Conservation (phyloP, 768 basidiomycete genomes). For the Antrodiella citrinella region DNA sequence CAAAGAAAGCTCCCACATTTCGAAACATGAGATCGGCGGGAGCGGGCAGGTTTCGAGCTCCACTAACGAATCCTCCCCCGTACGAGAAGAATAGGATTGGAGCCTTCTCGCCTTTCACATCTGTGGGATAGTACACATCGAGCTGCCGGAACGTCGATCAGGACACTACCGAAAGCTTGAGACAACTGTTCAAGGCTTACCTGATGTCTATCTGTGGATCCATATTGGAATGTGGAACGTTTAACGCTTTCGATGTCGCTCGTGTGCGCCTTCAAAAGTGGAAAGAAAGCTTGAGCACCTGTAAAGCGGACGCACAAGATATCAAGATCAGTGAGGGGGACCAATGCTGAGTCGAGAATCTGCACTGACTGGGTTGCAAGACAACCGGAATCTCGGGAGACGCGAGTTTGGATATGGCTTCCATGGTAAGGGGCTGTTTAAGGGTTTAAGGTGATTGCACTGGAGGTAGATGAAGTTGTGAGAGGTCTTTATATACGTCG, state of each 20-base stretch:
- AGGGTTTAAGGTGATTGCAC: too few relatives aligned
- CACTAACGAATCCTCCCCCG: slow-evolving; percentile 54
- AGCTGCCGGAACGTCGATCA: too few relatives aligned
- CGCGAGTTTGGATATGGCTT: background rate
- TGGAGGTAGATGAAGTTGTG: background rate
- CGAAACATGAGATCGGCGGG: slow-evolving; percentile 45
- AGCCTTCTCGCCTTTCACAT: slow-evolving; percentile 20
- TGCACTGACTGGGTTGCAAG: background rate
- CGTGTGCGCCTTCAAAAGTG: slow-evolving; percentile 40
- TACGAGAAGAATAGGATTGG: slow-evolving; percentile 60
- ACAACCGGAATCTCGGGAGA: background rate
- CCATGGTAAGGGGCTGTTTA: background rate
- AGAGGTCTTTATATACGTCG: too few relatives aligned
- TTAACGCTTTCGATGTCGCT: slow-evolving; percentile 39
- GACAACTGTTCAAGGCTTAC: slow-evolving; percentile 19
- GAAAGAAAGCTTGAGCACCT: slow-evolving; percentile 32
- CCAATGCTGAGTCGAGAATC: too few relatives aligned
- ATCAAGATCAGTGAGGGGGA: background rate
- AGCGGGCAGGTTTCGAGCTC: slow-evolving; percentile 38
- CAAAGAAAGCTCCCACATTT: slow-evolving; percentile 56
- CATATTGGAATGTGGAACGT: slow-evolving; percentile 50
- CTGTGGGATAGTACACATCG: slow-evolving; percentile 53
- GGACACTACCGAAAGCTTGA: background rate
- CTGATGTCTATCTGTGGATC: slow-evolving; percentile 42
- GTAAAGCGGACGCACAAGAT: background rate